Base-by-base conservation (phyloP, 345 rosid species). In the Linum trigynum region DNA sequence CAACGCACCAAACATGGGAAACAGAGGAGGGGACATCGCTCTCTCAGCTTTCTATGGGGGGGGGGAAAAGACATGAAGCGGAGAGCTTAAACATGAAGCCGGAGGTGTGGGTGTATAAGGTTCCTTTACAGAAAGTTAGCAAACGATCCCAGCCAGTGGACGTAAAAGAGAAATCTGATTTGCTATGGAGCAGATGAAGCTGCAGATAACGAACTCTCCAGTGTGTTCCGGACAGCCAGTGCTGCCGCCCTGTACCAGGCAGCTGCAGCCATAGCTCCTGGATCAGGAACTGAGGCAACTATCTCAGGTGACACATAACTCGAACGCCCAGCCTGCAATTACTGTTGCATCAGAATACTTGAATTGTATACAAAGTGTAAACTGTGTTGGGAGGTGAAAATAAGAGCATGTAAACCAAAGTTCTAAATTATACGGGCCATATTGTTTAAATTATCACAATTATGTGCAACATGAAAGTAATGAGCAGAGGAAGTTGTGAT, bases 241-340 rank as follows among this genome's bases (percentile, higher is more conserved):
- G 96, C 97, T 51, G 94, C 97, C 0, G 98, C 98, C 70, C 84
- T 79, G 75, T 85, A 92, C 98, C 98, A 92, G 36, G 84, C 69
- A 53, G 98, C 94, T 65, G 83, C 91, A 4, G 90, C 96, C 94
- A 92, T 84, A 16, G 98, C 98, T 38, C 97, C 97, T 0, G 98
- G 98, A 74, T 90, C 97, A 16, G 97, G 97, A 69, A 83, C 94
- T 2, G 82, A 65, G 5, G 84, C 81, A 43, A 92, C 87, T 41
- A 79, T 74, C 66, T 82, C 88, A 0, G 72, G 67, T 0, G 96
- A 77, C 42, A 92, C 82, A 61, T 90, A 92, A 75, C 86, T 77
- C 38, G 97, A 87, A 48, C 96, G 82, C 62, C 97, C 97, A 62
- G 91, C 98, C 97, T 92, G 85, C 61, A 39, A 55, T 15, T 23